phyloP scores from a whole-genome alignment of 257 asterid genomes.

The Solanum dulcamara region DNA sequence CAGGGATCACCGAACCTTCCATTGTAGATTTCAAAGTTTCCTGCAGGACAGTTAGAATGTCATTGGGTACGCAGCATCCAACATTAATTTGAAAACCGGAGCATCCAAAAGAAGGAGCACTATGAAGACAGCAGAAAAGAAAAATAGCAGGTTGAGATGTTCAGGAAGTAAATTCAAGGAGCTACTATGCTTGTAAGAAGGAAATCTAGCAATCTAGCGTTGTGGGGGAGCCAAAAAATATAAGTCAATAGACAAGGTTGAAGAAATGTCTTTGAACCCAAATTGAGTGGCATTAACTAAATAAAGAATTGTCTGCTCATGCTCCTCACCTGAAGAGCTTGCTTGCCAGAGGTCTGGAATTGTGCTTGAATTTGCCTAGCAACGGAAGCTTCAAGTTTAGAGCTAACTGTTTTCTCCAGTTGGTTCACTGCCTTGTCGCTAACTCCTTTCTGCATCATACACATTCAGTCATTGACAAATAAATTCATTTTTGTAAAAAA shows the following conservation, averaged over 20 bases:
- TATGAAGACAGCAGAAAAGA: not conserved
- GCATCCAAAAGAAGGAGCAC: not conserved
- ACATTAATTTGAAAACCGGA: not conserved
- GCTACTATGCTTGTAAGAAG: not conserved
- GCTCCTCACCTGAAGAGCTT: slow-evolving; percentile 74
- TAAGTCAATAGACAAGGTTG: not conserved
- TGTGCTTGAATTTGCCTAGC: slow-evolving; percentile 82
- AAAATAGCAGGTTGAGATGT: not conserved
- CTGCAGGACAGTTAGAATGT: slow-evolving; percentile 30
- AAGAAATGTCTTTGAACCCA: not conserved
- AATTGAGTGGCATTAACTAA: not conserved
- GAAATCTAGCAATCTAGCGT: not conserved
- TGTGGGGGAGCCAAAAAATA: not conserved
- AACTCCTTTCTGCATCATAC: slow-evolving; percentile 75
- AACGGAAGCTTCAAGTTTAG: slow-evolving; percentile 78
- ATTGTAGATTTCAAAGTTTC: slow-evolving; percentile 66
- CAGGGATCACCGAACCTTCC: slow-evolving; percentile 86
- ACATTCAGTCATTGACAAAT: slow-evolving; percentile 3
- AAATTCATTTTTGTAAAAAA: not conserved
- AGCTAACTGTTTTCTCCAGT: slow-evolving; percentile 69
- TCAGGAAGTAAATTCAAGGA: not conserved
- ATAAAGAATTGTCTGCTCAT: not conserved
- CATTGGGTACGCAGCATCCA: not conserved
- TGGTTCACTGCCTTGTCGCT: slow-evolving; percentile 87
- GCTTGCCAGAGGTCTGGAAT: slow-evolving; percentile 94